These are phyloP conservation scores for Mucuna pruriens DNA, from an alignment of 306 rosid genomes.

Conservation along the genomic window DNA sequence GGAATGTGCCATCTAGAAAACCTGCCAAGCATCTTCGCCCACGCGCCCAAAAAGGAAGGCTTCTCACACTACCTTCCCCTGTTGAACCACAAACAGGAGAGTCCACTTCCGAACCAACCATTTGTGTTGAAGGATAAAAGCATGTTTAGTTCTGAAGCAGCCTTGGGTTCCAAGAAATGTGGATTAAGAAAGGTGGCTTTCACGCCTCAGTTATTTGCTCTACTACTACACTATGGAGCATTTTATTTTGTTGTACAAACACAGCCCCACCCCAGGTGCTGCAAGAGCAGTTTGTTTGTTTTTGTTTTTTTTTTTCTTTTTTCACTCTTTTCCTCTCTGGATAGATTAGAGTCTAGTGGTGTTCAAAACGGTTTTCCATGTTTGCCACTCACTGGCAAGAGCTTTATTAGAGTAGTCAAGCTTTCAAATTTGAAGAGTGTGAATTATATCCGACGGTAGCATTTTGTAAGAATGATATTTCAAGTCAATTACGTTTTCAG, in stretches of 20 bases:
- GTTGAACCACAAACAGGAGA: conserved; percentile 60
- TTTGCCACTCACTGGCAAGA: conserved; percentile 46
- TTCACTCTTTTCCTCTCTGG: neutral
- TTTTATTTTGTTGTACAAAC: conserved; percentile 66
- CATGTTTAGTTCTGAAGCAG: conserved; percentile 48
- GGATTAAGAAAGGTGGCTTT: conserved; percentile 45
- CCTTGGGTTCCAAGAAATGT: conserved; percentile 44
- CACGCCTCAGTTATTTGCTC: conserved; percentile 41
- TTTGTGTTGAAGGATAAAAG: conserved; percentile 52
- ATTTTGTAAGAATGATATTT: conserved; percentile 59
- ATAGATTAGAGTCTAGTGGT: conserved; percentile 48
- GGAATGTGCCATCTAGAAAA: conserved; percentile 83
- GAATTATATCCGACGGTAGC: conserved; percentile 59
- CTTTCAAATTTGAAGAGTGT: conserved; percentile 56
- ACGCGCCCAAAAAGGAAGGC: conserved; percentile 85
- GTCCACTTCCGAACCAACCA: conserved; percentile 64
- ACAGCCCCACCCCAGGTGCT: conserved; percentile 48
- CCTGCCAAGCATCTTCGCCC: conserved; percentile 95
- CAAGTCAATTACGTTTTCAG: conserved; percentile 40
- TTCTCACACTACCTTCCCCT: conserved; percentile 64
- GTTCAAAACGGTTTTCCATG: conserved; percentile 45
- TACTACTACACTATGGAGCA: conserved; percentile 44
- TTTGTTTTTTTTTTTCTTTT: neutral
- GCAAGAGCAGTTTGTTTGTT: conserved; percentile 47
- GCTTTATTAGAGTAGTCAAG: conserved; percentile 46